Percentiles rank a stretch among this genome's conserved stretches.
phyloP scores from a whole-genome alignment of 1,284 basidiomycete species.

The Ganoderma resinaceum region DNA sequence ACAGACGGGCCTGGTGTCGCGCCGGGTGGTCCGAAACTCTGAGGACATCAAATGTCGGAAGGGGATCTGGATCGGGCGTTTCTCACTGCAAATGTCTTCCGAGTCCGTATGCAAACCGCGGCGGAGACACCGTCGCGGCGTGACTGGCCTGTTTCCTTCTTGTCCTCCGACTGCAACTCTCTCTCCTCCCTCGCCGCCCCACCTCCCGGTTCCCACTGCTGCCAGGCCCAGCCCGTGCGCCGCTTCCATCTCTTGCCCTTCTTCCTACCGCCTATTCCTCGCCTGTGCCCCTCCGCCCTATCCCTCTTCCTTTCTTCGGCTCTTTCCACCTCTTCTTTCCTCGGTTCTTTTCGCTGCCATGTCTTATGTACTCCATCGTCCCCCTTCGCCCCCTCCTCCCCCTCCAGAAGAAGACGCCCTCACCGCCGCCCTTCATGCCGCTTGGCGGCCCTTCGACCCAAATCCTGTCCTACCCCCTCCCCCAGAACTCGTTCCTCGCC shows the following conservation, averaged over 20 bases:
- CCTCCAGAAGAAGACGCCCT: constrained; percentile 41
- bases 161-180: not conserved
- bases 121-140: not conserved
- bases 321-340: constrained; percentile 19
- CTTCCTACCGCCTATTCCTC: not conserved
- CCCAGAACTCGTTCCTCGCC: constrained; percentile 35
- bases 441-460: constrained; percentile 37
- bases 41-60: constrained; percentile 21
- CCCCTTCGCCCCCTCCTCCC: constrained; percentile 32
- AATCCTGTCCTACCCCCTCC: constrained; percentile 38
- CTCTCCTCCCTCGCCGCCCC: not conserved
- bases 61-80: constrained; percentile 12
- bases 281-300: not conserved
- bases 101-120: not conserved
- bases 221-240: not conserved
- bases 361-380: constrained; percentile 39
- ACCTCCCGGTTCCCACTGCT: not conserved
- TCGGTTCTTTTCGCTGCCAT: constrained; percentile 28
- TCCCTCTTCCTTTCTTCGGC: constrained; percentile 12
- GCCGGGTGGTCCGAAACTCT: constrained; percentile 21
- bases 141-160: not conserved
- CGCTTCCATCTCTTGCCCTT: constrained; percentile 4
- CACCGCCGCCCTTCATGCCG: constrained; percentile 42
- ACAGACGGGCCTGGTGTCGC: constrained; percentile 17
- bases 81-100: not conserved